Base-by-base conservation (phyloP, 371 early-diverging fungal genomes). In the Mortierella sp. region DNA sequence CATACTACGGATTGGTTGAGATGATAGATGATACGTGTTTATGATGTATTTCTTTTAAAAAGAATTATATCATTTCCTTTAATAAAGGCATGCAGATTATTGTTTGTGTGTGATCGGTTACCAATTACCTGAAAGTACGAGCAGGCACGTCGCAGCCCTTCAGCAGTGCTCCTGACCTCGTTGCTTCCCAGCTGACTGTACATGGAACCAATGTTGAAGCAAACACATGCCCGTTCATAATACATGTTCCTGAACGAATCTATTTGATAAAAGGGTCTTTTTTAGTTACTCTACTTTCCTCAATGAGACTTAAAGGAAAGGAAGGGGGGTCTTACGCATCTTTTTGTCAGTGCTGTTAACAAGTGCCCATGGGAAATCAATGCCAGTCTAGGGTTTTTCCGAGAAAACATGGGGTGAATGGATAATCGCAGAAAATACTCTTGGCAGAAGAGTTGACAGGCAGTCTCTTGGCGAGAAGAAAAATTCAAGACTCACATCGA, bases 161-260 rank as follows among this genome's bases (percentile, higher is more conserved):
- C 96, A 15, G 85, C 85, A 10, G 92, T 86, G 35, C 81, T 75
- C 61, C 89, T 85, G 69, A 87, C 86, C 75, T 95, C 93, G 12
- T 83, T 70, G 37, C 83, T 85, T 3, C 89, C 97, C 13, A 97
- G 81, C 66, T 93, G 90, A 71, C 92, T 91, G 76, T 96, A 96
- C 73, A 93, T 82, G 17, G 94, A 92, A 7, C 89, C 97, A 47
- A 97, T 88, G 74, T 96, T 93, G 81, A 93, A 97, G 37, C 95
- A 83, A 1, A 97, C 85, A 45, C 92, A 89, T 0, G 96, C 94
- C 61, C 92, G 90, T 74, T 97, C 97, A 78, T 91, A 96, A 82
- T 89, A 89, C 85, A 95, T 84, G 70, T 94, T 94, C 70, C 87
- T 85, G 70, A 53, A 70, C 0, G 73, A 66, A 29, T 66, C 79